Percentiles rank a stretch among this genome's conserved stretches.
Evolutionary conservation across 1,139 yeast species (phyloP).

Genomic region (Chernovozyma sophiae-reginae): DNA sequence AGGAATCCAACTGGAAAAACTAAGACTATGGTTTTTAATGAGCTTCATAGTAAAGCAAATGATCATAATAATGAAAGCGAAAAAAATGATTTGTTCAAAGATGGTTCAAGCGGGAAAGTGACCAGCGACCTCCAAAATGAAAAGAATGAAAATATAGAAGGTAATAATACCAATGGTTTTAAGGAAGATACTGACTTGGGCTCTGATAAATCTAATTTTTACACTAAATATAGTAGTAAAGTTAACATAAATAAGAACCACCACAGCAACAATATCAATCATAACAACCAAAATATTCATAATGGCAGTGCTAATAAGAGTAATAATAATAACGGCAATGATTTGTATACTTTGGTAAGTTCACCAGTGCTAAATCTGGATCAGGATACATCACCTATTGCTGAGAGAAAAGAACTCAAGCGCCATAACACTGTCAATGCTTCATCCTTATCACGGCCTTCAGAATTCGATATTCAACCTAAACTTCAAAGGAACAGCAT

Average conservation of each 20-base stretch:
- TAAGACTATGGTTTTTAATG: too few relatives aligned
- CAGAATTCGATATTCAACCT: background rate
- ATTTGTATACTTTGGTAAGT: slow-evolving; percentile 18
- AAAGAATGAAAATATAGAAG: background rate
- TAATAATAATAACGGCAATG: slow-evolving; percentile 1
- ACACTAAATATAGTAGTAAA: background rate
- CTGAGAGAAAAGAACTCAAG: slow-evolving; percentile 3
- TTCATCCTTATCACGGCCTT: background rate
- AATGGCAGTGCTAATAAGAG: slow-evolving; percentile 1
- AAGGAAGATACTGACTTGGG: too few relatives aligned
- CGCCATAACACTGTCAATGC: slow-evolving; percentile 6
- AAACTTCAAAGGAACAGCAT: slow-evolving; percentile 5
- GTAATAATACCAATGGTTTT: background rate
- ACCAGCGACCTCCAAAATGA: too few relatives aligned
- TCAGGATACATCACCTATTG: slow-evolving; percentile 3
- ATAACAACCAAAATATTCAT: background rate
- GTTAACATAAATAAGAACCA: background rate
- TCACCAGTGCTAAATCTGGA: slow-evolving; percentile 21
- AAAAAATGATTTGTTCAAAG: too few relatives aligned
- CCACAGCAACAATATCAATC: background rate
- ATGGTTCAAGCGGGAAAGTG: too few relatives aligned
- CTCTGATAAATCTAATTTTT: background rate
- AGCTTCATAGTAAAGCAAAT: background rate
- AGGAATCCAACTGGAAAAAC: too few relatives aligned
- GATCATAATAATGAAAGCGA: background rate